Evolutionary conservation across 768 basidiomycete species (phyloP), one percentile per base, ranked within the genome.

Genomic region (Amanita jacksonii): DNA sequence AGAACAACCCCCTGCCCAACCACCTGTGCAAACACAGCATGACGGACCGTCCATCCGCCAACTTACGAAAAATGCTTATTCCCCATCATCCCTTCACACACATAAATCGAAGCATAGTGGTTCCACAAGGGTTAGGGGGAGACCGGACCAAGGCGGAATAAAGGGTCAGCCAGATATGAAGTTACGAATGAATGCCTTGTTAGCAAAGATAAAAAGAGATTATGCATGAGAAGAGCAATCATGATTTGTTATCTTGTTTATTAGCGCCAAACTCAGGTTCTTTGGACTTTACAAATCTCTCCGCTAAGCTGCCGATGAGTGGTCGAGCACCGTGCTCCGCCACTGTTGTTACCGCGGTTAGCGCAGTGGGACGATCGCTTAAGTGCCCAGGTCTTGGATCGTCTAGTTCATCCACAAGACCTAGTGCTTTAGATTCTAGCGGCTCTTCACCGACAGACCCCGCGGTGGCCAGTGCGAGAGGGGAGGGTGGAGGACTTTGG

Each of bases 341-440:
- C 38, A 4, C 47, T 4, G 73, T 72, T 8, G 82, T 85, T n/a
- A 78, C 76, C 7, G 80, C 65, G 12, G 74, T 75, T 38, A 89
- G 62, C 1, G 86, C 69, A 3, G 75, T 82, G 3, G 86, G 86
- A 56, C 78, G 78, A 37, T 88, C 81, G 52, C 86, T 85, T 70
- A 90, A 68, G 59, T 90, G 87, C 16, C 85, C 87, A 10, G 87
- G 87, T 41, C 75, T 68, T 3, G 87, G 86, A 60, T 89, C 84
- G 52, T 90, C 88, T 51, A 90, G 63, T 60, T 90, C 86, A 51
- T 91, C 87, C 22, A 91, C 88, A 13, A 90, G 67, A 0, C 88
- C 86, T 5, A 90, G 63, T 4, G 67, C 78, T 54, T 74, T 76
- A 8, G 67, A 63, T 30, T 67, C 68, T 27, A 64, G 43, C 28